Evolutionary conservation across 164 flowering plant genomes (phyloP).

Genomic region (Magnolia officinalis): DNA sequence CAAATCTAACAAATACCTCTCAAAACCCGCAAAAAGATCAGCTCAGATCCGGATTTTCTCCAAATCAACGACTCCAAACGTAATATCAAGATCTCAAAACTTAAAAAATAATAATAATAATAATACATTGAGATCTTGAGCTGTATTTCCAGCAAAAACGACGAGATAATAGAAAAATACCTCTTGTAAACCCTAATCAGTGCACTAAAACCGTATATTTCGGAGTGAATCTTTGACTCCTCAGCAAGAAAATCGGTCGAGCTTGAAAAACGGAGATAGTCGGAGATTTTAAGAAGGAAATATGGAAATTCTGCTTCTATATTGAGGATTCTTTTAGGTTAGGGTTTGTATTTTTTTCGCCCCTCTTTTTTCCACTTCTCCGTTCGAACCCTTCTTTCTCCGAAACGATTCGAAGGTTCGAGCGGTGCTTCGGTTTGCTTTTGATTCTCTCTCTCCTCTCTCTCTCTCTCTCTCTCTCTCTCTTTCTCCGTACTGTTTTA

Average conservation of each 20-base stretch:
- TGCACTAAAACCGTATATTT: no score
- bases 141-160: background rate
- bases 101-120: no score
- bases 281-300: background rate
- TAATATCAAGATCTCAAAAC: no score
- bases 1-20: background rate
- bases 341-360: background rate
- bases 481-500: background rate
- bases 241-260: background rate
- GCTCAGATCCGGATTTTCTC: background rate
- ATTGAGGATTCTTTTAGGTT: background rate
- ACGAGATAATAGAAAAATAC: background rate
- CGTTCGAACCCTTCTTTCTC: no score
- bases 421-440: background rate
- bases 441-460: background rate
- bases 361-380: no score
- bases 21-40: background rate
- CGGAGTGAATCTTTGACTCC: no score
- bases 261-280: background rate
- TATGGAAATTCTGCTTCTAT: background rate
- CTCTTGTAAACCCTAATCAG: background rate
- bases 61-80: background rate
- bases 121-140: background rate
- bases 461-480: background rate
- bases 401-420: background rate